phyloP scores from a whole-genome alignment of 495 filamentous ascomycete genomes.

The Tuber aestivum region DNA sequence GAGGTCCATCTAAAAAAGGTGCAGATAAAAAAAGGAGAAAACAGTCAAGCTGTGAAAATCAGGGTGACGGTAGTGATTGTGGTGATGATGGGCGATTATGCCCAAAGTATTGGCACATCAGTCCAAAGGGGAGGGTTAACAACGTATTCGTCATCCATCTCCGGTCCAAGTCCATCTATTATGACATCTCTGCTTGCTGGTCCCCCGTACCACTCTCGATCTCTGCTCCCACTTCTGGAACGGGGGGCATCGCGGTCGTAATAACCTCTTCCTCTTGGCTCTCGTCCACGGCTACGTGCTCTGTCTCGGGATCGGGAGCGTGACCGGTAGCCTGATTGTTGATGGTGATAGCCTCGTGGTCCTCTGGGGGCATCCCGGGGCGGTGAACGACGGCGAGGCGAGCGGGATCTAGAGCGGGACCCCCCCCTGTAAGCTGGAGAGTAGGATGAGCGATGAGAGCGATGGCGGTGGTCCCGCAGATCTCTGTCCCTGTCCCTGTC shows the following conservation, averaged over 20 bases:
- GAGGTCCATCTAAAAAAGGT: conserved; percentile 37
- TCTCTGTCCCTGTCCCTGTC: conserved; percentile 12
- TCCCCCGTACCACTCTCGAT: conserved; percentile 36
- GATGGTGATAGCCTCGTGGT: conserved; percentile 28
- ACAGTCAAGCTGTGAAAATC: conserved; percentile 16
- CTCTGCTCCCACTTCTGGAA: conserved; percentile 32
- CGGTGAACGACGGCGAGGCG: conserved; percentile 24
- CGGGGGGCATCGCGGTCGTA: conserved; percentile 39
- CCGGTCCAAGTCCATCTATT: conserved; percentile 41
- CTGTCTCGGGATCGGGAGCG: conserved; percentile 31
- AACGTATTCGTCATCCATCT: conserved; percentile 44
- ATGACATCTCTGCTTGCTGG: conserved; percentile 41
- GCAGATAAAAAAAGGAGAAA: conserved; percentile 18
- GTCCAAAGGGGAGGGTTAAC: conserved; percentile 43
- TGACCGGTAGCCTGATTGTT: conserved; percentile 26
- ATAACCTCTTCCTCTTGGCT: conserved; percentile 24
- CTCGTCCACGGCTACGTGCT: conserved; percentile 14
- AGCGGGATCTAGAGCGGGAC: conserved; percentile 11
- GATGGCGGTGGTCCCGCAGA: conserved; percentile 19
- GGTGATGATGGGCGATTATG: conserved; percentile 24
- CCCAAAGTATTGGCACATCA: conserved; percentile 6
- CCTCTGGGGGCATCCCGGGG: conserved; percentile 35
- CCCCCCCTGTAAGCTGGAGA: conserved; percentile 21
- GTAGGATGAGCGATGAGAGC: conserved; percentile 28
- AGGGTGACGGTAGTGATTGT: conserved; percentile 20